Evolutionary conservation across 176 grass and related monocot genomes (phyloP).

Genomic region (Triticum turgidum): DNA sequence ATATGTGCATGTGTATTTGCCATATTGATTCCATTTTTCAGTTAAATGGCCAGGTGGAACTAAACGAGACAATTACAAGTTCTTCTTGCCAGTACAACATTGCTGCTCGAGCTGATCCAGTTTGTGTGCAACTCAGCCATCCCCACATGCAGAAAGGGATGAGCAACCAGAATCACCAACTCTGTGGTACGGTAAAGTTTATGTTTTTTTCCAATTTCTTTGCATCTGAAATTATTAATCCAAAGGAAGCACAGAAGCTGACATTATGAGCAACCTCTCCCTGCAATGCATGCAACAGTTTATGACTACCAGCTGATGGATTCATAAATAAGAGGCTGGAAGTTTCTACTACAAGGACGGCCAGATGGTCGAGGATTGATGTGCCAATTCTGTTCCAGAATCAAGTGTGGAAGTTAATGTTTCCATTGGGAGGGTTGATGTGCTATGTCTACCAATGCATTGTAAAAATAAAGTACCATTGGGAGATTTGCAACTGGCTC

Average conservation of each 20-base stretch:
- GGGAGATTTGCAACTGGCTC: background rate
- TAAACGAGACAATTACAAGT: background rate
- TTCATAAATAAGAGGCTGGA: background rate
- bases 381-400: background rate
- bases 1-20: background rate
- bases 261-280: background rate
- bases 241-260: background rate
- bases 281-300: background rate
- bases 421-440: background rate
- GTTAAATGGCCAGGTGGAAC: background rate
- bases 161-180: background rate
- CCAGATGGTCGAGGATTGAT: background rate
- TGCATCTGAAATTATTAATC: background rate
- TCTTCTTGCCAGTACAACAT: background rate
- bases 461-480: background rate
- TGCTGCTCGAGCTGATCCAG: background rate
- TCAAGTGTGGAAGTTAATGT: background rate
- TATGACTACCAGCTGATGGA: background rate
- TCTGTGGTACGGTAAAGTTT: background rate
- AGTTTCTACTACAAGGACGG: background rate
- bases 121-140: background rate
- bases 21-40: background rate
- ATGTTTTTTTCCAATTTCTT: background rate
- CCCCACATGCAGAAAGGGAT: background rate
- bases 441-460: too few relatives aligned